phyloP scores from a whole-genome alignment of 805 yeast species.

The Yamadazyma endophytica region DNA sequence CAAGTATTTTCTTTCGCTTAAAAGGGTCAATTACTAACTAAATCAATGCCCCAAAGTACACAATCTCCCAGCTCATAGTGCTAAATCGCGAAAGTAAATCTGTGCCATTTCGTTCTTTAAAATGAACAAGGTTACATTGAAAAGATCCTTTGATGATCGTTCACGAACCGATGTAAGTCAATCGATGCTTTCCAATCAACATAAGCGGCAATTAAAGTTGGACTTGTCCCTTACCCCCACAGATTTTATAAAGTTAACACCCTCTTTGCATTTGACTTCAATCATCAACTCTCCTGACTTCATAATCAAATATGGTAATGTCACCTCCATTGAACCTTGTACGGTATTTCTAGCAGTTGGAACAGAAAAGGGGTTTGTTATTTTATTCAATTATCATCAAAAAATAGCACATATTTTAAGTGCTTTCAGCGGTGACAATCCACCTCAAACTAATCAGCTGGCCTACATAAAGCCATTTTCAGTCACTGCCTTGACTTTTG shows the following conservation, averaged over 20 bases:
- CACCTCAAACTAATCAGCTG: neutral
- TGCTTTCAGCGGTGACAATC: neutral
- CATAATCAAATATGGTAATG: slow-evolving; percentile 18
- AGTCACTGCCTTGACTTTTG: slow-evolving; percentile 54
- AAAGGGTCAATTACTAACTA: too few species aligned
- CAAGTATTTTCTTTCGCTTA: too few species aligned
- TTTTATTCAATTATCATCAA: slow-evolving; percentile 70
- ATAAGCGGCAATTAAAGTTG: slow-evolving; percentile 1
- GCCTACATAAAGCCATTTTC: slow-evolving; percentile 11
- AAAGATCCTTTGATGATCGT: slow-evolving; percentile 30
- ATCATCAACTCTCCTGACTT: slow-evolving; percentile 20
- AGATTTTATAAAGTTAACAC: slow-evolving; percentile 25
- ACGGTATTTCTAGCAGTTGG: slow-evolving; percentile 55
- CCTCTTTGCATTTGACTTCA: slow-evolving; percentile 15
- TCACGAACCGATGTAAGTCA: slow-evolving; percentile 27
- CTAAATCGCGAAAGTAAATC: too few species aligned
- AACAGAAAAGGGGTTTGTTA: slow-evolving; percentile 60
- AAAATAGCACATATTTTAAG: slow-evolving; percentile 43
- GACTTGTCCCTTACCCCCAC: slow-evolving; percentile 9
- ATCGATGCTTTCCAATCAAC: slow-evolving; percentile 12
- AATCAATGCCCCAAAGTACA: too few species aligned
- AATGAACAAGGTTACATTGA: too few species aligned
- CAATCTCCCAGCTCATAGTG: too few species aligned
- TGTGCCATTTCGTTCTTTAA: too few species aligned
- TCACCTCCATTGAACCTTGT: slow-evolving; percentile 19